Percentiles rank a stretch among this genome's conserved stretches.
phyloP scores from a whole-genome alignment of 202 grass and related monocot genomes.

The Elaeis oleifera region DNA sequence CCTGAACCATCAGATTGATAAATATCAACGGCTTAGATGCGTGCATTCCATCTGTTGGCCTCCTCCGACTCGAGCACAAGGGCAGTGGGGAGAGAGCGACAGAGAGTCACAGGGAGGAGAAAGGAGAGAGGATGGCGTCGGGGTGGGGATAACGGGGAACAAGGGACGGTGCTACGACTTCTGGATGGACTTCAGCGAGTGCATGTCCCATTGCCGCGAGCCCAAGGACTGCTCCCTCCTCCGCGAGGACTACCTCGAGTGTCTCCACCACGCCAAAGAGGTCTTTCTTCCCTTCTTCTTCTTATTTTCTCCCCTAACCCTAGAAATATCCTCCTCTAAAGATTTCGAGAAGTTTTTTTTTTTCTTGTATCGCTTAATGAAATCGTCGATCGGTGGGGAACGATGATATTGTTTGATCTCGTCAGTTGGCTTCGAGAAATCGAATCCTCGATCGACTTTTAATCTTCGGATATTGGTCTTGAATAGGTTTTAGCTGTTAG shows the following conservation, averaged over 20 bases:
- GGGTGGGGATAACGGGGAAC: constrained; percentile 99
- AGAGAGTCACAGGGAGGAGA: not conserved
- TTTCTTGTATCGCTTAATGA: too few species aligned
- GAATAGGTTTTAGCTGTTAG: too few species aligned
- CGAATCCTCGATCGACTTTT: too few species aligned
- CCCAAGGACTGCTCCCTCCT: constrained; percentile 84
- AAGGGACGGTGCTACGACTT: constrained; percentile 99
- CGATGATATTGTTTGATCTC: too few species aligned
- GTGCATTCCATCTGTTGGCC: too few species aligned
- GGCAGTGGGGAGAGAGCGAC: not conserved
- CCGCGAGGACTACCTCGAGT: constrained; percentile 97
- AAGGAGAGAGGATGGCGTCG: constrained; percentile 51
- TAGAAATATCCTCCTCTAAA: not conserved
- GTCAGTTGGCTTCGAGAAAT: too few species aligned
- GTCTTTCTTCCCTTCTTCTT: not conserved
- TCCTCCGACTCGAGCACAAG: not conserved
- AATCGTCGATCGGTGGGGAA: too few species aligned
- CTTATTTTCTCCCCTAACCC: not conserved
- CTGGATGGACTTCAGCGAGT: constrained; percentile 97
- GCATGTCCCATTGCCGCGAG: constrained; percentile 94
- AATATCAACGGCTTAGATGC: too few species aligned
- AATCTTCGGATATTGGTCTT: too few species aligned
- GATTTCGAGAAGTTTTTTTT: too few species aligned
- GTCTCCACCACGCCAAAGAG: constrained; percentile 98
- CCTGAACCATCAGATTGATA: too few species aligned